Conservation (phyloP, 2,329 filamentous ascomycete species). For the Fusarium sp. region DNA sequence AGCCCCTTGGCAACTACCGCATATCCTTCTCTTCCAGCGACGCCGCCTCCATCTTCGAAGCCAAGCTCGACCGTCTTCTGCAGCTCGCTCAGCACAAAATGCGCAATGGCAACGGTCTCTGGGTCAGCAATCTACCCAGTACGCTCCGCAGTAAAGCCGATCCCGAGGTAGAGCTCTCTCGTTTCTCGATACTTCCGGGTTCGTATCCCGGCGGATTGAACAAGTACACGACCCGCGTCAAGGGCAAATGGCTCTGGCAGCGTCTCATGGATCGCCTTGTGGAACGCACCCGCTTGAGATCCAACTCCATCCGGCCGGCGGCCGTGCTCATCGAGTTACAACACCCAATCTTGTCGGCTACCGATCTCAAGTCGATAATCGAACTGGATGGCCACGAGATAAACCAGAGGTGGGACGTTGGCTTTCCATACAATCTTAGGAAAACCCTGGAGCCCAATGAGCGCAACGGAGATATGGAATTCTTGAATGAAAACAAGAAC, state of each 20-base stretch:
- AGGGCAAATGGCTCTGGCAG: slow-evolving; percentile 43
- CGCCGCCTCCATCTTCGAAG: slow-evolving; percentile 71
- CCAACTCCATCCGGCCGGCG: slow-evolving; percentile 34
- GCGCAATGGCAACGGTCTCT: slow-evolving; percentile 47
- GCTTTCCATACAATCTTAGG: slow-evolving; percentile 25
- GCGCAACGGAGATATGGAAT: background rate
- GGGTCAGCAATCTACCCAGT: slow-evolving; percentile 45
- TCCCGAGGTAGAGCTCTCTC: slow-evolving; percentile 41
- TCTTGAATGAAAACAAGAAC: background rate
- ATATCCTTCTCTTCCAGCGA: slow-evolving; percentile 71
- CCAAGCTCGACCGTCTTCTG: slow-evolving; percentile 50
- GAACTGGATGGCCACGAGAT: slow-evolving; percentile 17
- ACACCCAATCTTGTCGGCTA: slow-evolving; percentile 47
- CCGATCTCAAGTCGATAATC: slow-evolving; percentile 29
- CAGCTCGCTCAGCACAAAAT: slow-evolving; percentile 47
- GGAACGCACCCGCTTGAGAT: slow-evolving; percentile 33
- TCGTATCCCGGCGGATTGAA: slow-evolving; percentile 31
- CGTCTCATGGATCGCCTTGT: slow-evolving; percentile 40
- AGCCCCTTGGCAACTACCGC: slow-evolving; percentile 73
- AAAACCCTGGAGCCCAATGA: slow-evolving; percentile 5
- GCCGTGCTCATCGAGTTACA: slow-evolving; percentile 48
- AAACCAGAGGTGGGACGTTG: slow-evolving; percentile 28
- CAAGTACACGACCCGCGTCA: slow-evolving; percentile 35
- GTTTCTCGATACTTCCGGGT: slow-evolving; percentile 47
- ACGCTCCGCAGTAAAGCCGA: slow-evolving; percentile 38